phyloP scores from a whole-genome alignment of 495 filamentous ascomycete species.

The Pyronema domesticum region DNA sequence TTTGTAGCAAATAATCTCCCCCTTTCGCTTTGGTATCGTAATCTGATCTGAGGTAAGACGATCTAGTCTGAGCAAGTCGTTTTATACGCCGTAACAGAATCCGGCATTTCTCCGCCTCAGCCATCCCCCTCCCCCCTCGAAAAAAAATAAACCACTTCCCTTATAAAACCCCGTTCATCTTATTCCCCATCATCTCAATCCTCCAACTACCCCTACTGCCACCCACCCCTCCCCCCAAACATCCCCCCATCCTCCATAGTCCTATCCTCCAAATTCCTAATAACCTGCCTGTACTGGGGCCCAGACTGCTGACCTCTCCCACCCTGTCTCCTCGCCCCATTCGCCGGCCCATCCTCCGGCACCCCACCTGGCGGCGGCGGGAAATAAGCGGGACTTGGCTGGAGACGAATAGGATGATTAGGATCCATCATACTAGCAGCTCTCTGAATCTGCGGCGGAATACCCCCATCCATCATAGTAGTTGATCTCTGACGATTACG shows the following conservation, averaged over 20 bases:
- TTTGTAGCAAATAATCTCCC: too few species aligned
- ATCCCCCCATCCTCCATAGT: constrained; percentile 63
- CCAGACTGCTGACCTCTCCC: constrained; percentile 13
- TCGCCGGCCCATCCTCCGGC: constrained; percentile 47
- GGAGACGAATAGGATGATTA: constrained; percentile 78
- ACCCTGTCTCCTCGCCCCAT: constrained; percentile 42
- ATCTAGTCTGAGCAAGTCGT: too few species aligned
- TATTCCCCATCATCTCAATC: too few species aligned
- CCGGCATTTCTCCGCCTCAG: too few species aligned
- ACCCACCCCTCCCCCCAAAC: not conserved
- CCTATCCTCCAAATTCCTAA: constrained; percentile 80
- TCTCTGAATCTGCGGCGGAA: constrained; percentile 79
- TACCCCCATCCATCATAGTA: constrained; percentile 93
- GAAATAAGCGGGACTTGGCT: constrained; percentile 95
- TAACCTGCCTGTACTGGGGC: constrained; percentile 53
- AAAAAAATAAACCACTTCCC: not conserved
- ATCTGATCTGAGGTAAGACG: too few species aligned
- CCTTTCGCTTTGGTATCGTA: too few species aligned
- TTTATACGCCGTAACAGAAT: too few species aligned
- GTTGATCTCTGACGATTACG: constrained; percentile 77
- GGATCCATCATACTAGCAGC: constrained; percentile 97
- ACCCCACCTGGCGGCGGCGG: constrained; percentile 65
- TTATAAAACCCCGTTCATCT: too few species aligned
- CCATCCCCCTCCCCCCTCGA: not conserved
- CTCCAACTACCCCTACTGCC: not conserved